Percentiles rank a stretch among this genome's conserved stretches.
Conservation (phyloP, 2,329 filamentous ascomycete genomes). For the Neurospora sp. region DNA sequence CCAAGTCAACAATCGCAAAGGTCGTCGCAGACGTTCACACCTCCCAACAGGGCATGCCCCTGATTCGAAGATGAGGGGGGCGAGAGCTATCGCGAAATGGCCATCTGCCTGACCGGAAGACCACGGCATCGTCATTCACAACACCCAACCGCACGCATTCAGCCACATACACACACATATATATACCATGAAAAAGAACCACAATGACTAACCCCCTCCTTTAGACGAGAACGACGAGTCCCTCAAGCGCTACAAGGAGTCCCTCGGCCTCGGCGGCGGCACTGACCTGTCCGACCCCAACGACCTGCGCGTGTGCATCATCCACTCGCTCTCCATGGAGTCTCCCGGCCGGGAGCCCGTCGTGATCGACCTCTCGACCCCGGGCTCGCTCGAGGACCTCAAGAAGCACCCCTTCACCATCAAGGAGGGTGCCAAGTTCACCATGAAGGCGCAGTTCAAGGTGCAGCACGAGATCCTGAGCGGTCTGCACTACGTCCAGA, state of each 20-base stretch:
- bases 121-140: not conserved
- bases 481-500: slow-evolving; percentile 90
- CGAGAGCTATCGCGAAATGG: not conserved
- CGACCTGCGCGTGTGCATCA: slow-evolving; percentile 86
- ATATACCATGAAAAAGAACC: too few species aligned
- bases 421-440: slow-evolving; percentile 90
- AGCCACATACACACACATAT: not conserved
- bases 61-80: not conserved
- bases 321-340: slow-evolving; percentile 82
- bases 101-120: not conserved
- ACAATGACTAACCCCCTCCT: not conserved
- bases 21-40: not conserved
- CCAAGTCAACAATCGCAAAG: not conserved
- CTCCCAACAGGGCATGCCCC: not conserved
- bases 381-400: slow-evolving; percentile 64
- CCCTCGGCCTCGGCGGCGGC: slow-evolving; percentile 73
- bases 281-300: slow-evolving; percentile 63
- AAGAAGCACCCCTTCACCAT: slow-evolving; percentile 94
- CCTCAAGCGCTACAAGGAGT: slow-evolving; percentile 94
- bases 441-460: slow-evolving; percentile 89
- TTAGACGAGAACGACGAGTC: slow-evolving; percentile 72
- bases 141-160: not conserved
- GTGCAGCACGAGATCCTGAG: slow-evolving; percentile 95
- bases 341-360: slow-evolving; percentile 74
- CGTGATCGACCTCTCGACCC: slow-evolving; percentile 71